These are phyloP conservation scores for Aspergillus aculeatinus DNA, from an alignment of 2,329 filamentous ascomycete species.

Conservation along the genomic window DNA sequence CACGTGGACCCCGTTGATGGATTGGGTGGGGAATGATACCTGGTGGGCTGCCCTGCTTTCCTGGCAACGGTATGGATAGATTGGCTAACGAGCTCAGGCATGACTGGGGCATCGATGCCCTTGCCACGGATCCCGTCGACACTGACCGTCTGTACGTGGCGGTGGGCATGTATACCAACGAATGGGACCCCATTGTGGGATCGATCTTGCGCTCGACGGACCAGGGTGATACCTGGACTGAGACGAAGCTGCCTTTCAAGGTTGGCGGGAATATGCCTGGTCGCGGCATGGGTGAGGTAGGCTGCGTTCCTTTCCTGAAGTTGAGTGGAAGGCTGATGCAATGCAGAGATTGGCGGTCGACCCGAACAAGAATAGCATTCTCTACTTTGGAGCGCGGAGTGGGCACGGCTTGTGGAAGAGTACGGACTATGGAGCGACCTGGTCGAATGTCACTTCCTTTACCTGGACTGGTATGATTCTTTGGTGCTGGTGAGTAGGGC, in stretches of 20 bases:
- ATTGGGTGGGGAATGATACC: slow-evolving; percentile 46
- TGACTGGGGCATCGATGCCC: slow-evolving; percentile 57
- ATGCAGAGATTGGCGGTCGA: slow-evolving; percentile 54
- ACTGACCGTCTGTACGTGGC: slow-evolving; percentile 55
- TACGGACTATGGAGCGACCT: slow-evolving; percentile 56
- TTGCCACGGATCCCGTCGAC: slow-evolving; percentile 54
- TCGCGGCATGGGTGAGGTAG: slow-evolving; percentile 55
- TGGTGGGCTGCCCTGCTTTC: slow-evolving; percentile 38
- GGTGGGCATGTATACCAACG: slow-evolving; percentile 60
- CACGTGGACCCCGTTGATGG: slow-evolving; percentile 56
- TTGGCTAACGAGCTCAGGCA: slow-evolving; percentile 8
- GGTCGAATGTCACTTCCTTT: slow-evolving; percentile 54
- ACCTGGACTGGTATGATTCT: slow-evolving; percentile 37
- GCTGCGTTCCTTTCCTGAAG: background rate
- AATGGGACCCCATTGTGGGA: slow-evolving; percentile 58
- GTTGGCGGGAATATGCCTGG: slow-evolving; percentile 64
- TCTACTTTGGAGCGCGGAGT: slow-evolving; percentile 60
- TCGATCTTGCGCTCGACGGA: slow-evolving; percentile 57
- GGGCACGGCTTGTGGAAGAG: slow-evolving; percentile 61
- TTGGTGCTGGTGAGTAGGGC: background rate
- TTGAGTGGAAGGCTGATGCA: background rate
- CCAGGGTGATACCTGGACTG: slow-evolving; percentile 53
- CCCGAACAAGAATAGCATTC: slow-evolving; percentile 55
- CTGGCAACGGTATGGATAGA: background rate
- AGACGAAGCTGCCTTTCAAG: slow-evolving; percentile 56